Evolutionary conservation across 1,139 yeast species (phyloP).

Genomic region (Tardiomyces blankii): DNA sequence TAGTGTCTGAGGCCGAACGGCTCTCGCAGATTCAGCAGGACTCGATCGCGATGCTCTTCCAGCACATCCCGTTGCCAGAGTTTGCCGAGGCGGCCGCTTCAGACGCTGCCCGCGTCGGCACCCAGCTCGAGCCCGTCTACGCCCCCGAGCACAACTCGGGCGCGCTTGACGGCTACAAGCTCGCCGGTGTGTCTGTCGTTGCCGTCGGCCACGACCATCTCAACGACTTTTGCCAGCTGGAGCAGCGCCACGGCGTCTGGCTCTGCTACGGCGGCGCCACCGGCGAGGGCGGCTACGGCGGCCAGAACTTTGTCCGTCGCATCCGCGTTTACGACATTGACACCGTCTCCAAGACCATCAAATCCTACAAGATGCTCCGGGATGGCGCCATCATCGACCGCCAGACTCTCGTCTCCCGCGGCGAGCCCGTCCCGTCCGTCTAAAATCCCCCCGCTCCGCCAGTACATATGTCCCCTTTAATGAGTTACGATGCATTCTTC

Average conservation of each 20-base stretch:
- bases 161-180: slow-evolving; percentile 31
- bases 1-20: neutral
- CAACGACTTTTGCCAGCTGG: slow-evolving; percentile 74
- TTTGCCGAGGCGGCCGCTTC: slow-evolving; percentile 24
- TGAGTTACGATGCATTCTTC: too few species aligned
- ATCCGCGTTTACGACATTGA: slow-evolving; percentile 62
- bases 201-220: slow-evolving; percentile 93
- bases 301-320: slow-evolving; percentile 74
- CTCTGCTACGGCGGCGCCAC: slow-evolving; percentile 87
- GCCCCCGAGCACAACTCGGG: slow-evolving; percentile 60
- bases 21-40: neutral
- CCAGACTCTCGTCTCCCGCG: neutral
- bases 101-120: slow-evolving; percentile 39
- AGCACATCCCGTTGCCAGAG: slow-evolving; percentile 90
- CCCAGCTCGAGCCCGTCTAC: slow-evolving; percentile 57
- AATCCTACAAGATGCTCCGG: slow-evolving; percentile 42
- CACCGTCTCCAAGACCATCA: slow-evolving; percentile 38
- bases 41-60: slow-evolving; percentile 69
- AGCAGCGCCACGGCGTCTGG: slow-evolving; percentile 44
- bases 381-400: neutral
- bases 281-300: slow-evolving; percentile 94
- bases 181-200: slow-evolving; percentile 59
- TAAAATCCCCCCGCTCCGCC: too few species aligned
- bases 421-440: neutral
- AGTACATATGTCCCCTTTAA: too few species aligned